A percentile compares a stretch with the other conserved stretches of the same genome.
Evolutionary conservation across 371 early-diverging fungal genomes (phyloP).

Genomic region (Rhizopus sp.): DNA sequence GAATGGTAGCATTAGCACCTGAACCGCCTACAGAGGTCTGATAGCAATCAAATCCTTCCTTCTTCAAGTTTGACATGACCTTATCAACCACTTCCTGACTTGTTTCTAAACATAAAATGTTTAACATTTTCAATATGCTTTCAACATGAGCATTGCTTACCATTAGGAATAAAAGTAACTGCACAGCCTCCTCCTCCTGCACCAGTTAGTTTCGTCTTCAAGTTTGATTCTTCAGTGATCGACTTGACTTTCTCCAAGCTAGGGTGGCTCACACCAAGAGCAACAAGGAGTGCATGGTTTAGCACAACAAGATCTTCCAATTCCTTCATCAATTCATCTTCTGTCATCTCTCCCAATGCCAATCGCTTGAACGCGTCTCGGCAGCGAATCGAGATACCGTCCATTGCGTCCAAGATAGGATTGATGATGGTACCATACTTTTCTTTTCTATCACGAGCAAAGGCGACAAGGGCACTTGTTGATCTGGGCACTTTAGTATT

Average conservation of each 20-base stretch:
- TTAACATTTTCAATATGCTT: background rate
- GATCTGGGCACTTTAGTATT: conserved; percentile 90
- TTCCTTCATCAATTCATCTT: conserved; percentile 24
- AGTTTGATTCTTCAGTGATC: conserved; percentile 59
- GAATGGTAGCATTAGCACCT: conserved; percentile 57
- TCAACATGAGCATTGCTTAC: conserved; percentile 29
- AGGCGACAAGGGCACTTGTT: conserved; percentile 85
- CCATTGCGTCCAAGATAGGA: conserved; percentile 77
- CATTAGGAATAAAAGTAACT: conserved; percentile 75
- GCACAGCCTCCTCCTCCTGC: conserved; percentile 98
- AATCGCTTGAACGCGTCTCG: conserved; percentile 35
- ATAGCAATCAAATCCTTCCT: conserved; percentile 71
- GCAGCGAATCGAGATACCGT: conserved; percentile 65
- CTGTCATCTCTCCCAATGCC: conserved; percentile 11
- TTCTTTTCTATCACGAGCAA: conserved; percentile 63
- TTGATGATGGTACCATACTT: conserved; percentile 71
- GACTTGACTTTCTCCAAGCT: conserved; percentile 77
- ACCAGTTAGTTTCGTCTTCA: conserved; percentile 91
- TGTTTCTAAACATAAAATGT: background rate
- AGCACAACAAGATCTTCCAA: conserved; percentile 72
- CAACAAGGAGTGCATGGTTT: conserved; percentile 81
- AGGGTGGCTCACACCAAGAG: conserved; percentile 85
- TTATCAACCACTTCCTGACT: conserved; percentile 40
- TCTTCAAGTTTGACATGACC: conserved; percentile 46
- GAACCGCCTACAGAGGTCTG: conserved; percentile 76